These are phyloP conservation scores for Pyrenula massariospora DNA, from an alignment of 495 filamentous ascomycete species.

Conservation along the genomic window DNA sequence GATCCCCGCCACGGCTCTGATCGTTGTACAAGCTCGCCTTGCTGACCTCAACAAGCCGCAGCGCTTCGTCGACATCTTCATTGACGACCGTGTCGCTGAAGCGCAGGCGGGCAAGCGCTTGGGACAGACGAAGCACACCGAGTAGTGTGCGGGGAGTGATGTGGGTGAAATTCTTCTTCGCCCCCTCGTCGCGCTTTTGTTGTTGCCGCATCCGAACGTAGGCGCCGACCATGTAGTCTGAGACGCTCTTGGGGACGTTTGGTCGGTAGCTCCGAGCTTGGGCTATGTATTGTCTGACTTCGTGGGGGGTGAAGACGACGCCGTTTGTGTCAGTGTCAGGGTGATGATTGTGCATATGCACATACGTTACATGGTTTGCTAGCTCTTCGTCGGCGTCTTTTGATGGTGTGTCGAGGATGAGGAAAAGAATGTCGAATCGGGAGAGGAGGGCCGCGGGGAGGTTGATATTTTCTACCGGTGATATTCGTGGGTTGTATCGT, in stretches of 20 bases:
- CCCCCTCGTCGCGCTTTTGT: conserved; percentile 78
- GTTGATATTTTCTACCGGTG: conserved; percentile 97
- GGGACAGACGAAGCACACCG: conserved; percentile 82
- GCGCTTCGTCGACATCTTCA: conserved; percentile 91
- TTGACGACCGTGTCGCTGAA: conserved; percentile 73
- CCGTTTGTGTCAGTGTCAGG: conserved; percentile 58
- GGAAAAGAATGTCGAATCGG: conserved; percentile 92
- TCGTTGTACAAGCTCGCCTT: conserved; percentile 76
- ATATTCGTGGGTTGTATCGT: conserved; percentile 92
- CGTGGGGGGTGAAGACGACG: conserved; percentile 75
- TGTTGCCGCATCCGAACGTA: conserved; percentile 86
- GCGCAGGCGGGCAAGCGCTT: conserved; percentile 87
- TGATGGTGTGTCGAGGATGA: conserved; percentile 86
- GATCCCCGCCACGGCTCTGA: conserved; percentile 44
- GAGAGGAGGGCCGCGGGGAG: conserved; percentile 89
- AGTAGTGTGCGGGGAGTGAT: conserved; percentile 87
- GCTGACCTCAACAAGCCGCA: conserved; percentile 81
- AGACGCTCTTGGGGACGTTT: conserved; percentile 66
- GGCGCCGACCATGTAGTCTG: conserved; percentile 91
- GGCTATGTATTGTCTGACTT: conserved; percentile 92
- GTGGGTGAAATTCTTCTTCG: conserved; percentile 82
- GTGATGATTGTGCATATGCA: conserved; percentile 94
- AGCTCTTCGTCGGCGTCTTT: conserved; percentile 84
- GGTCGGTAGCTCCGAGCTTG: conserved; percentile 83
- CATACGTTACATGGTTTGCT: conserved; percentile 90